Base-by-base conservation (phyloP, 1,284 basidiomycete species). In the Apiotrichum porosum region DNA sequence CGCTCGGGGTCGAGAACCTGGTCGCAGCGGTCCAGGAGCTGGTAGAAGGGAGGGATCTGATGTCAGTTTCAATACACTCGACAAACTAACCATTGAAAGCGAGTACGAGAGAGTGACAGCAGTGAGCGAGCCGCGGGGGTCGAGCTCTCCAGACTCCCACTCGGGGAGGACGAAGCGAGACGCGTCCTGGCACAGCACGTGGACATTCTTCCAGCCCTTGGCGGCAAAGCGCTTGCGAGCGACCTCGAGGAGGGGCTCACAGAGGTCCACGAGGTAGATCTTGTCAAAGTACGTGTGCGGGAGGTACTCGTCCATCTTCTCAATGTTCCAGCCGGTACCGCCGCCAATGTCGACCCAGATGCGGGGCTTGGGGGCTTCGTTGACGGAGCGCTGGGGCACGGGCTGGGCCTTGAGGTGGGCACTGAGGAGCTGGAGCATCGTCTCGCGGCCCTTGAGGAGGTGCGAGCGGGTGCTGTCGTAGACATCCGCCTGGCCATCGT, bases 341-440 rank as follows among this genome's bases (percentile, higher is more conserved):
- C 86, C 87, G 9, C 86, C 87, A 47, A 89, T 82, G 67, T 88
- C 87, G 26, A 88, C 78, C 87, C 87, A 89, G 26, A 89, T 78
- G 38, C 58, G 63, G 23, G 62, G 65, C 54, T 73, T 64, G 23
- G 30, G n/a, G n/a, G 41, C 32, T 14, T 46, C 47, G 4, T 50
- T 45, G 22, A 30, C 30, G 30, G 31, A 15, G 5, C 26, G 22
- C 18, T 30, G 36, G 14, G 56, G 50, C 3, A 54, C 52, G 28
- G 74, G 68, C 55, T 75, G 75, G 3, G 78, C 73, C 30, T 76
- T 78, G 15, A 88, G 75, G 63, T 88, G 84, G 22, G 80, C 80
- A 0, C 84, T 83, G 17, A 82, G 80, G 12, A 89, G 77, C 57
- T 77, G 78, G 23, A 85, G 74, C 81, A 87, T 84, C 3, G 83